phyloP scores from a whole-genome alignment of 73 alveolate species.

The Paramecium primaurelia region DNA sequence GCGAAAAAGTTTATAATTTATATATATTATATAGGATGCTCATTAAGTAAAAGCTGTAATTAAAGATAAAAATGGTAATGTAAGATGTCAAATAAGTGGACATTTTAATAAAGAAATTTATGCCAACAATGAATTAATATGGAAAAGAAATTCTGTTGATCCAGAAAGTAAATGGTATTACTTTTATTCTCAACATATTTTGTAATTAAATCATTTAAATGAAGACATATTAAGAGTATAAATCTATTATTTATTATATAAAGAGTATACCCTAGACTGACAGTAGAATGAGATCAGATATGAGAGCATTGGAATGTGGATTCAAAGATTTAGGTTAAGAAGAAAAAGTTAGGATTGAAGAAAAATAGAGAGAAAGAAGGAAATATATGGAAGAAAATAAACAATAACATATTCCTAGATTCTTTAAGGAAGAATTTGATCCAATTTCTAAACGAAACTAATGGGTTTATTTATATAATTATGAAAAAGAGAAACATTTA shows the following conservation, averaged over 20 bases:
- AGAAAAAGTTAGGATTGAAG: slow-evolving; percentile 22
- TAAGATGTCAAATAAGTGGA: not conserved
- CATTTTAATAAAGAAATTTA: not conserved
- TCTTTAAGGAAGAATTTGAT: not conserved
- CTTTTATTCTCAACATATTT: not conserved
- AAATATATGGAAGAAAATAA: not conserved
- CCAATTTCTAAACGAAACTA: not conserved
- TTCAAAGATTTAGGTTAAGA: not conserved
- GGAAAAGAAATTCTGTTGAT: not conserved
- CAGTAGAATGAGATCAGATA: slow-evolving; percentile 12
- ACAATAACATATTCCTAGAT: not conserved
- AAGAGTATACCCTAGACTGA: slow-evolving; percentile 1
- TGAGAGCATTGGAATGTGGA: not conserved
- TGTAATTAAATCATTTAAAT: not conserved
- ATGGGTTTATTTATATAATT: not conserved
- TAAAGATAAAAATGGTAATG: slow-evolving; percentile 4
- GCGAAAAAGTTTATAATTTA: not conserved
- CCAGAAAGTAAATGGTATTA: not conserved
- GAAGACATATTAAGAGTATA: not conserved
- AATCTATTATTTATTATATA: not conserved
- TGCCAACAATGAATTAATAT: not conserved
- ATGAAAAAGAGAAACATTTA: not conserved
- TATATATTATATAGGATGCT: not conserved
- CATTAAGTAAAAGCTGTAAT: not conserved
- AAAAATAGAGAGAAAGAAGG: slow-evolving; percentile 7